These are phyloP conservation scores for Acanthamoeba healyi DNA, from an alignment of 208 protist genomes.

Conservation along the genomic window DNA sequence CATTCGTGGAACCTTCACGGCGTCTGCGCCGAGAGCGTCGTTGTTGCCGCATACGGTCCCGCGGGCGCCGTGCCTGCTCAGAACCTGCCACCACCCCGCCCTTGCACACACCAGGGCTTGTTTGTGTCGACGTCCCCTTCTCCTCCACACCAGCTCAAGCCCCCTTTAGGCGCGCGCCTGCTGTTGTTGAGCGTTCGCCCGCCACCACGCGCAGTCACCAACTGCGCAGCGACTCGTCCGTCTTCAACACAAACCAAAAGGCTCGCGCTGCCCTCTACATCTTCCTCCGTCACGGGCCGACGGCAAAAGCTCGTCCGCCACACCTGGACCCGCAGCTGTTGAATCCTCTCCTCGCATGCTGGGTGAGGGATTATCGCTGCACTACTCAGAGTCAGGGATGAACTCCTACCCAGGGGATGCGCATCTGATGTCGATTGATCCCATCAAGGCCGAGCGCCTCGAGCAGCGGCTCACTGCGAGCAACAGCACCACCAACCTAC, in stretches of 20 bases:
- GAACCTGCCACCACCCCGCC: too few relatives aligned
- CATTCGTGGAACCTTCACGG: too few relatives aligned
- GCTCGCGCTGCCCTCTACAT: too few relatives aligned
- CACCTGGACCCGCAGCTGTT: neutral
- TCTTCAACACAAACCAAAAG: neutral
- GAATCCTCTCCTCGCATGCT: neutral
- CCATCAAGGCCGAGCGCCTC: conserved; percentile 60
- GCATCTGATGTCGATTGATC: conserved; percentile 26
- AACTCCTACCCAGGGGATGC: conserved; percentile 15
- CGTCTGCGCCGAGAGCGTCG: too few relatives aligned
- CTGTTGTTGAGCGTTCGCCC: neutral
- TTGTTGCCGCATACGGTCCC: neutral
- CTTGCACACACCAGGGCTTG: neutral
- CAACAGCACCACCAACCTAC: conserved; percentile 21
- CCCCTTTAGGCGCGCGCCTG: too few relatives aligned
- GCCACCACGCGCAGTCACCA: neutral
- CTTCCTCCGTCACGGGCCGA: too few relatives aligned
- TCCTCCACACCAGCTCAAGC: neutral
- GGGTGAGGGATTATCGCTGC: conserved; percentile 30
- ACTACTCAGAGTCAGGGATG: conserved; percentile 53
- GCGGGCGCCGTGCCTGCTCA: neutral
- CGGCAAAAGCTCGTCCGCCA: neutral
- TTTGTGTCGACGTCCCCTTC: conserved; percentile 27
- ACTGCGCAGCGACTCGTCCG: too few relatives aligned
- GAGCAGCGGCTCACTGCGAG: conserved; percentile 48